These are phyloP conservation scores for Ailanthus altissimus DNA, from an alignment of 345 rosid species.

Conservation along the genomic window DNA sequence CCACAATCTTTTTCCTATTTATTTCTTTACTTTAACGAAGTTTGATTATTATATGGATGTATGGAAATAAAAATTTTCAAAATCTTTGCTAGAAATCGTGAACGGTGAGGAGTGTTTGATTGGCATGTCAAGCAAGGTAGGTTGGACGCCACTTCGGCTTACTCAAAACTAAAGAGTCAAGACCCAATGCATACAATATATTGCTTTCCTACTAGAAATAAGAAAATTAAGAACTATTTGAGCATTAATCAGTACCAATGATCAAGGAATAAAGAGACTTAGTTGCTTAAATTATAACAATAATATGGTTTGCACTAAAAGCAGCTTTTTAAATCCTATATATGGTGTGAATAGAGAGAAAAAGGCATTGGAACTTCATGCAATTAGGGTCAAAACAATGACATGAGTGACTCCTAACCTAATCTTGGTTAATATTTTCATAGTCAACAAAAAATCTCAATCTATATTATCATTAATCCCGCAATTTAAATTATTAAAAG, in stretches of 20 bases:
- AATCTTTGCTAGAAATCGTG: conserved; percentile 20
- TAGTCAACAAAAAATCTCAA: not conserved
- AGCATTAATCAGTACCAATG: not conserved
- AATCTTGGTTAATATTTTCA: not conserved
- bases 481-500: not conserved
- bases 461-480: not conserved
- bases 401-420: not conserved
- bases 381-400: conserved; percentile 1
- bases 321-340: not conserved
- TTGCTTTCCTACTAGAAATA: not conserved
- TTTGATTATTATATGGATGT: not conserved
- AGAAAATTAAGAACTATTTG: not conserved
- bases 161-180: conserved; percentile 20
- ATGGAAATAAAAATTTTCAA: not conserved
- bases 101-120: not conserved
- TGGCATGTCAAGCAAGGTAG: conserved; percentile 14
- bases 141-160: conserved; percentile 29
- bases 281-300: not conserved
- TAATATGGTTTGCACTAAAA: not conserved
- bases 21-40: not conserved
- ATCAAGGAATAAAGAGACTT: not conserved
- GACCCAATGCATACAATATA: not conserved
- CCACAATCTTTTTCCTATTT: too few species aligned
- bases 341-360: conserved; percentile 2
- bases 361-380: not conserved